A percentile compares a stretch with the other conserved stretches of the same genome.
Evolutionary conservation across 2,329 filamentous ascomycete genomes (phyloP).

Genomic region (Aspergillus tubingensis): DNA sequence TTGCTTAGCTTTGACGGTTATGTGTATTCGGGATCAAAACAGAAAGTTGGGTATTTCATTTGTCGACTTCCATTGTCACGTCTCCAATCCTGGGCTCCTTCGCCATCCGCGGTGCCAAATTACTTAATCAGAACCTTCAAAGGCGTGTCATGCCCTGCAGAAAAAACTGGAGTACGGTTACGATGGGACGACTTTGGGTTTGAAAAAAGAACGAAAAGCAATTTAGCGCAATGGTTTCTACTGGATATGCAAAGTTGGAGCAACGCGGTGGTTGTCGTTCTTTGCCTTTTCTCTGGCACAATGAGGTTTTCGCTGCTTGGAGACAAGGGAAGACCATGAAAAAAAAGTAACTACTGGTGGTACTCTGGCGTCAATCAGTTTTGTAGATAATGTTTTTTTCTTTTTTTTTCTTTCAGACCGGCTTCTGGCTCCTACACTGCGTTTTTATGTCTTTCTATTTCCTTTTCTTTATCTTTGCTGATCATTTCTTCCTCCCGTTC

Average conservation of each 20-base stretch:
- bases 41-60: constrained; percentile 4
- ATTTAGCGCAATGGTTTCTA: not conserved
- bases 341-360: constrained; percentile 7
- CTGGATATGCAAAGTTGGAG: not conserved
- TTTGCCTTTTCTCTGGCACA: not conserved
- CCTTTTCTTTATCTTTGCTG: too few species aligned
- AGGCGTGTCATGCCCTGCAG: too few species aligned
- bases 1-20: not conserved
- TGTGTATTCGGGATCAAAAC: constrained; percentile 20
- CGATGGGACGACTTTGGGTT: not conserved
- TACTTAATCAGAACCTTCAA: not conserved
- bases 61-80: constrained; percentile 5
- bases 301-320: not conserved
- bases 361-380: constrained; percentile 15
- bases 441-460: constrained; percentile 14
- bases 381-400: constrained; percentile 16
- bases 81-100: not conserved
- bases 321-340: not conserved
- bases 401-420: constrained; percentile 6
- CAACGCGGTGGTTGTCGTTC: not conserved
- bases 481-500: not conserved
- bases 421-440: constrained; percentile 13
- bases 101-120: not conserved
- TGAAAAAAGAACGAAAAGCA: not conserved
- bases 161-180: too few species aligned